phyloP scores from a whole-genome alignment of 2,329 filamentous ascomycete genomes.

The Metarhizium guizhouense region DNA sequence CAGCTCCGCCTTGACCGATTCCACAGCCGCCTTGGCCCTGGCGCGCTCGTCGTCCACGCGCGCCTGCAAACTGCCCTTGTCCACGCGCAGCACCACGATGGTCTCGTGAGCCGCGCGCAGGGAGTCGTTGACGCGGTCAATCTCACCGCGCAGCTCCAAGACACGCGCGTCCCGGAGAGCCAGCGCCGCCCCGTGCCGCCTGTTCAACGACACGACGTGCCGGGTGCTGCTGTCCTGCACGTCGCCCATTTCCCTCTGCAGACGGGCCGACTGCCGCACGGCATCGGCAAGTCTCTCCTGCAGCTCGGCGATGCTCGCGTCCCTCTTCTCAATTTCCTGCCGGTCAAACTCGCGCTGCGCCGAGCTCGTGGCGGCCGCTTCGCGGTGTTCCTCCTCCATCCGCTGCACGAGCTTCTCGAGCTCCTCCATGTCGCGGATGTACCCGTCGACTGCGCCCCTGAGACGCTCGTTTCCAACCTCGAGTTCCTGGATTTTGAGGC shows the following conservation, averaged over 20 bases:
- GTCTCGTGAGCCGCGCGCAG: conserved; percentile 38
- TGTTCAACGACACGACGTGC: conserved; percentile 27
- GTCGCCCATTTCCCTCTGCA: conserved; percentile 30
- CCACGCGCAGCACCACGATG: conserved; percentile 15
- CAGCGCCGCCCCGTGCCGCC: conserved; percentile 35
- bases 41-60: conserved; percentile 28
- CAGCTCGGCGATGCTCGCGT: conserved; percentile 29
- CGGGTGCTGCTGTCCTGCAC: conserved; percentile 24
- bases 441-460: conserved; percentile 41
- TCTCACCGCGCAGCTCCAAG: conserved; percentile 36
- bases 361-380: conserved; percentile 20
- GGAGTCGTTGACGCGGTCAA: conserved; percentile 36
- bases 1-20: conserved; percentile 43
- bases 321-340: conserved; percentile 26
- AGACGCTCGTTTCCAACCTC: conserved; percentile 41
- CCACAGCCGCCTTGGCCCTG: conserved; percentile 35
- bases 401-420: conserved; percentile 42
- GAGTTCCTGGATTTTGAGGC: conserved; percentile 34
- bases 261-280: conserved; percentile 25
- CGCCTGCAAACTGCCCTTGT: conserved; percentile 18
- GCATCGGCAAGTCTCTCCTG: conserved; percentile 35
- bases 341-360: conserved; percentile 24
- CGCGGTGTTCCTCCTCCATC: conserved; percentile 32
- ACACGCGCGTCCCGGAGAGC: conserved; percentile 43
- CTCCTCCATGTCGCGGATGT: conserved; percentile 43